A percentile compares a stretch with the other conserved stretches of the same genome.
phyloP scores from a whole-genome alignment of 495 filamentous ascomycete species.

The Xylaria venustula region DNA sequence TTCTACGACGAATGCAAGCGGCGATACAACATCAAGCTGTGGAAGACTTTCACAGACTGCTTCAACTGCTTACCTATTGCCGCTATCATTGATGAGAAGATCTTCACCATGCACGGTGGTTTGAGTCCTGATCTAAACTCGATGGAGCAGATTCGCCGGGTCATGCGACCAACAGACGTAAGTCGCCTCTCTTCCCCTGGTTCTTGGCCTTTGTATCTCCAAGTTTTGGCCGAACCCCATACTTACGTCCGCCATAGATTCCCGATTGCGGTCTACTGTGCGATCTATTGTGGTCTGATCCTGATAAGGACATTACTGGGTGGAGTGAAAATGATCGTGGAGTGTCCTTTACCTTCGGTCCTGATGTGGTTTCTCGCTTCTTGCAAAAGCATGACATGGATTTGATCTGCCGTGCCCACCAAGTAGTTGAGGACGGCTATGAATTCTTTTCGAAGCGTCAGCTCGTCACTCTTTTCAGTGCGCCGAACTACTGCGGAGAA shows the following conservation, averaged over 20 bases:
- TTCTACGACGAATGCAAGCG: conserved; percentile 99
- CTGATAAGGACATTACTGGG: conserved; percentile 99
- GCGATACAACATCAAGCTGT: conserved; percentile 99
- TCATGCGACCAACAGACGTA: conserved; percentile 99
- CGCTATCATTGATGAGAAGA: conserved; percentile 99
- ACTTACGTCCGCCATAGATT: conserved; percentile 64
- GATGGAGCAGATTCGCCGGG: conserved; percentile 98
- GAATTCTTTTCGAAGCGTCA: conserved; percentile 99
- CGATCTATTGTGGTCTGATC: conserved; percentile 97
- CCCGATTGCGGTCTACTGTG: conserved; percentile 97
- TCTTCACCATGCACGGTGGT: conserved; percentile 99
- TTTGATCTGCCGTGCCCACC: conserved; percentile 96
- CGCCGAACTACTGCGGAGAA: conserved; percentile 98
- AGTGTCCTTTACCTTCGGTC: conserved; percentile 98
- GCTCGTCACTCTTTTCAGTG: conserved; percentile 95
- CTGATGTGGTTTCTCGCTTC: conserved; percentile 98
- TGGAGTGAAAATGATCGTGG: conserved; percentile 99
- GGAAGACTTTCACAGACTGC: conserved; percentile 99
- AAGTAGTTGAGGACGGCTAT: conserved; percentile 98
- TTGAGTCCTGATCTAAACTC: conserved; percentile 97
- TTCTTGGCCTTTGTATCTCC: background rate
- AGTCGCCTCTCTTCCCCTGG: conserved; percentile 29
- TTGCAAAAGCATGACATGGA: conserved; percentile 99
- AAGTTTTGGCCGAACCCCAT: conserved; percentile 11
- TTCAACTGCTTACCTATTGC: conserved; percentile 99